Evolutionary conservation across 2,329 filamentous ascomycete species (phyloP).

Genomic region (Penicillium polonicum): DNA sequence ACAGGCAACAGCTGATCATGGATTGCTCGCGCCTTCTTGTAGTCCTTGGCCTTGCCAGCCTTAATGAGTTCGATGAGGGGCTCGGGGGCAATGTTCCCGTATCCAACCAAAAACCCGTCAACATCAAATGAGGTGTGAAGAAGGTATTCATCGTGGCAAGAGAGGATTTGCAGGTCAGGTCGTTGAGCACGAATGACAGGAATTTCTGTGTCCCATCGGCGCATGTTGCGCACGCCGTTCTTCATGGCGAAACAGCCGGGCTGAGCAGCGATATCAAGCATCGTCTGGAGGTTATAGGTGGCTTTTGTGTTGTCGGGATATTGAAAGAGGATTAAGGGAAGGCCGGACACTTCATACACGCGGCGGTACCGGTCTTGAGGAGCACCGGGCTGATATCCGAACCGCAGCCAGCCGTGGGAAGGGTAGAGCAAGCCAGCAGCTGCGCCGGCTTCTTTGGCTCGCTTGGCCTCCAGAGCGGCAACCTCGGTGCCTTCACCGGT

Average conservation of each 20-base stretch:
- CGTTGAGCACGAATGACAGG: conserved; percentile 52
- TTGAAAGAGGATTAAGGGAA: conserved; percentile 55
- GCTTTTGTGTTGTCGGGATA: conserved; percentile 56
- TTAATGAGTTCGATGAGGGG: conserved; percentile 51
- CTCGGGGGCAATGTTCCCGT: conserved; percentile 55
- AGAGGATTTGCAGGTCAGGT: conserved; percentile 52
- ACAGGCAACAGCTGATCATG: conserved; percentile 53
- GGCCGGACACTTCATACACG: conserved; percentile 51
- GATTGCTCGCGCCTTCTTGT: conserved; percentile 49
- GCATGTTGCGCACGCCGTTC: conserved; percentile 58
- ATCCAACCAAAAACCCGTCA: conserved; percentile 56
- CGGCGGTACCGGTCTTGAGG: conserved; percentile 54
- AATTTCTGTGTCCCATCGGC: conserved; percentile 58
- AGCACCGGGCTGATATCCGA: conserved; percentile 54
- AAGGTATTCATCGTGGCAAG: conserved; percentile 55
- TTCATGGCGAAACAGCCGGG: conserved; percentile 58
- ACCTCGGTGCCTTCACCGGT: conserved; percentile 55
- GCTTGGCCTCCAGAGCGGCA: conserved; percentile 52
- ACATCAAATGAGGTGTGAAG: conserved; percentile 54
- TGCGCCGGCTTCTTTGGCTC: conserved; percentile 53
- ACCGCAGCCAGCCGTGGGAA: conserved; percentile 56
- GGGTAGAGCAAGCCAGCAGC: conserved; percentile 54
- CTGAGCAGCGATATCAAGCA: conserved; percentile 54
- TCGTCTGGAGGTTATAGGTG: conserved; percentile 53
- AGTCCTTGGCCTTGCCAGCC: conserved; percentile 52